Evolutionary conservation across 2,329 filamentous ascomycete genomes (phyloP), one percentile per base, ranked within the genome.

Genomic region (Claviceps africana): DNA sequence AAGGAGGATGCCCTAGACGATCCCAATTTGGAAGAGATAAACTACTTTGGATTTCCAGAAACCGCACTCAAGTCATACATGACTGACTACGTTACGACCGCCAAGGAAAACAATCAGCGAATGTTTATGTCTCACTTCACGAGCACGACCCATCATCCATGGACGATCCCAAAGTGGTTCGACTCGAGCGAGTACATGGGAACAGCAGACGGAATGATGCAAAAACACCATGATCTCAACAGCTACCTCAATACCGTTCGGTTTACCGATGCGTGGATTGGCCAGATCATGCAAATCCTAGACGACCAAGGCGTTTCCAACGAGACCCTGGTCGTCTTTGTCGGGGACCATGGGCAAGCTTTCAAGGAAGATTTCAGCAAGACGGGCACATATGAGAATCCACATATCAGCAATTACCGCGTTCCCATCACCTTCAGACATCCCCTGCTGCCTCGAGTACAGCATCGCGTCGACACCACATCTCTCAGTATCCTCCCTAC

Each of bases 331-430:
- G 56, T 67, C 7, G 56, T 67, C 2, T 61, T 64, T 11, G 63
- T 65, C 8, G 65, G 65, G 2, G 65, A 67, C n/a, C 65, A 67
- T n/a, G 65, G 64, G 1, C 59, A 63, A n/a, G 65, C 64, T 0
- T 58, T 67, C 35, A 59, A 61, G 0, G 65, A 67, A 21, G 63
- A 65, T 42, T 54, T 59, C 9, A 57, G 56, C 25, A 62, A 64
- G 19, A 63, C 62, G 7, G 53, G 51, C 22, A 59, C 64, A 0
- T 67, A 66, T 10, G 62, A 64, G 17, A 65, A 67, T 49, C 52
- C 55, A 33, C 62, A 65, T 50, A 54, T 67, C 48, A 63, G 62
- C 55, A 65, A 65, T 54, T 62, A 62, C 50, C 65, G 62, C 31
- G 62, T 67, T 6, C 64, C 64, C 5, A 60, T 68, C 15, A 57